Evolutionary conservation across 2,329 filamentous ascomycete genomes (phyloP).

Genomic region (Harringtonia aguacate): DNA sequence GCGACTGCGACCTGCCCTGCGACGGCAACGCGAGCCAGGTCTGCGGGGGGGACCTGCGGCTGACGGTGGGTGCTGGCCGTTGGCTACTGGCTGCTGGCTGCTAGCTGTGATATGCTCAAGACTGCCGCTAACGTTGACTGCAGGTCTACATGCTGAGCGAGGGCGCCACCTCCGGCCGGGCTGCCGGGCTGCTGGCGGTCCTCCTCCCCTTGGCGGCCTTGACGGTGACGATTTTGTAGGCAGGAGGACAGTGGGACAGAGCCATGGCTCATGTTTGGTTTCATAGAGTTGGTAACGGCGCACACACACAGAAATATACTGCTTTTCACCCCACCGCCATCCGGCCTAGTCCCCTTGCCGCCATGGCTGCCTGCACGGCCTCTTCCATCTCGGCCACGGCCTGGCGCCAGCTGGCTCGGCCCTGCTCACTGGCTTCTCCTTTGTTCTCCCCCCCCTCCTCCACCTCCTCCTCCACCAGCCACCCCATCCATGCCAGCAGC

Average conservation of each 20-base stretch:
- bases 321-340: constrained; percentile 38
- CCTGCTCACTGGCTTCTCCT: not conserved
- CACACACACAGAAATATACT: too few relatives aligned
- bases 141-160: constrained; percentile 12
- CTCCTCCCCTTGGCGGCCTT: too few relatives aligned
- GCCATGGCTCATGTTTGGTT: too few relatives aligned
- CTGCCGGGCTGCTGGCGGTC: too few relatives aligned
- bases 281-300: too few relatives aligned
- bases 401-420: constrained; percentile 29
- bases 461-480: constrained; percentile 37
- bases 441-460: not conserved
- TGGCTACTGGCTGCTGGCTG: too few relatives aligned
- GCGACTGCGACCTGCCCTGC: constrained; percentile 39
- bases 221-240: too few relatives aligned
- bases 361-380: constrained; percentile 44
- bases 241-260: too few relatives aligned
- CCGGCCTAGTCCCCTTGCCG: constrained; percentile 42
- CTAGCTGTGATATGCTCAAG: too few relatives aligned
- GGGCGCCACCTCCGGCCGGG: too few relatives aligned
- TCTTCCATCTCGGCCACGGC: constrained; percentile 33
- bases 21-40: constrained; percentile 38
- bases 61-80: constrained; percentile 30
- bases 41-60: constrained; percentile 42
- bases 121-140: not conserved
- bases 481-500: constrained; percentile 63